Evolutionary conservation across 2,329 filamentous ascomycete species (phyloP), one percentile per base, ranked within the genome.

Genomic region (Verticillium albo-atrum): DNA sequence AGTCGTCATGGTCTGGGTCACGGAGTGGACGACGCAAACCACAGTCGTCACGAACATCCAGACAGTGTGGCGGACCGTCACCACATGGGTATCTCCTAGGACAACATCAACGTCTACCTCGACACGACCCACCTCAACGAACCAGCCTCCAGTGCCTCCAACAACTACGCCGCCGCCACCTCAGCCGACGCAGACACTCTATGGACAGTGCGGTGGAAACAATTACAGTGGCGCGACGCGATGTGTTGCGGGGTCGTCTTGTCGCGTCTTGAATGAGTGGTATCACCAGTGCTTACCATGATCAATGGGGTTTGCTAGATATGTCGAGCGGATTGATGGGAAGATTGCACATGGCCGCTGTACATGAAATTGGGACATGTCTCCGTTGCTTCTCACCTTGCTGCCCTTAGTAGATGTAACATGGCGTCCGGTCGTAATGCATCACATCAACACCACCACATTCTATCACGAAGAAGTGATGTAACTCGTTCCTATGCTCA

Each of bases 131-230:
- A 25, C 52, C 12, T 58, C 59, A 26, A 52, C 55, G 9, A 54
- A 32, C 3, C 42, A 7, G 32, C 60, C 17, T 15, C 42, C 5
- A 51, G 42, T 15, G 10, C 30, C 58, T 7, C 25, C 60, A 9
- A 58, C 58, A 50, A 60, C 55, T n/a, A 55, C 50, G 27, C 53
- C 60, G 6, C 58, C 60, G 2, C 27, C 53, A 1, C 53, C 55
- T 6, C 58, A 62, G 20, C 56, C 55, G 32, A 62, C 60, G 25
- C 60, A 62, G 54, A 62, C 59, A 3, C 58, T 56, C 26, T 63
- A 61, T n/a, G 59, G 57, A 1, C 61, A 63, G 10, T 61, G 61
- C 23, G 61, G 61, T n/a, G 61, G 60, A 3, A 60, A 54, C 32
- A 55, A 54, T 2, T 58, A 60, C 14, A 17, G n/a, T 4, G 61